Evolutionary conservation across 2,329 filamentous ascomycete species (phyloP).

Genomic region (Fusarium domesticum): DNA sequence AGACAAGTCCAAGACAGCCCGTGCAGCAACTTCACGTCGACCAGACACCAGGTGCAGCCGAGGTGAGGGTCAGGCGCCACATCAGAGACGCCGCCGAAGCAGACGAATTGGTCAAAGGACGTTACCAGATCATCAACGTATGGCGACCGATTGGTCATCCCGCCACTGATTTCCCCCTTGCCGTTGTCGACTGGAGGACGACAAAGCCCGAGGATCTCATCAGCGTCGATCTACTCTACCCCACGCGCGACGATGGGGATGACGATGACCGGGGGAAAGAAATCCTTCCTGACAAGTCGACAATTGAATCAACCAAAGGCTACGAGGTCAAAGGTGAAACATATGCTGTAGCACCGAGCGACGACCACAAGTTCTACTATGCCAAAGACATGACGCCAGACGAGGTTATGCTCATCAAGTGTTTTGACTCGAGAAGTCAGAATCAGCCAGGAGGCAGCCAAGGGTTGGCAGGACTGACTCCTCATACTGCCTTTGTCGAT

Average conservation of each 20-base stretch:
- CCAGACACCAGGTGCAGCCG: slow-evolving; percentile 63
- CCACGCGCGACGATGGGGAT: slow-evolving; percentile 17
- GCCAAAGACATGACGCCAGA: slow-evolving; percentile 28
- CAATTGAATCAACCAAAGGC: slow-evolving; percentile 15
- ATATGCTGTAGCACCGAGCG: slow-evolving; percentile 19
- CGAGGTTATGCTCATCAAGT: slow-evolving; percentile 30
- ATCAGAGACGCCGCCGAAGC: slow-evolving; percentile 46
- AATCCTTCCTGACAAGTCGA: slow-evolving; percentile 13
- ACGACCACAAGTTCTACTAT: slow-evolving; percentile 26
- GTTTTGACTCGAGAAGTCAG: slow-evolving; percentile 27
- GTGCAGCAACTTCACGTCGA: slow-evolving; percentile 71
- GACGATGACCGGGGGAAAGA: slow-evolving; percentile 29
- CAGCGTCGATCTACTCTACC: slow-evolving; percentile 24
- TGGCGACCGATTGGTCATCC: slow-evolving; percentile 33
- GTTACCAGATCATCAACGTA: slow-evolving; percentile 55
- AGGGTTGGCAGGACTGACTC: slow-evolving; percentile 22
- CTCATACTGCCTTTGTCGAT: slow-evolving; percentile 27
- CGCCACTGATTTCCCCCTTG: slow-evolving; percentile 23
- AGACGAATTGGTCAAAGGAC: slow-evolving; percentile 33
- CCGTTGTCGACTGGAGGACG: slow-evolving; percentile 25
- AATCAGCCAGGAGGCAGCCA: slow-evolving; percentile 18
- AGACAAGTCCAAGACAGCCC: slow-evolving; percentile 57
- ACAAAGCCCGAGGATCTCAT: slow-evolving; percentile 25
- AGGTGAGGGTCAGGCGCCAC: slow-evolving; percentile 59
- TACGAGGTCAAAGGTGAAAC: slow-evolving; percentile 26